Evolutionary conservation across 345 rosid species (phyloP), one percentile per base, ranked within the genome.

Genomic region (Populus tremula): DNA sequence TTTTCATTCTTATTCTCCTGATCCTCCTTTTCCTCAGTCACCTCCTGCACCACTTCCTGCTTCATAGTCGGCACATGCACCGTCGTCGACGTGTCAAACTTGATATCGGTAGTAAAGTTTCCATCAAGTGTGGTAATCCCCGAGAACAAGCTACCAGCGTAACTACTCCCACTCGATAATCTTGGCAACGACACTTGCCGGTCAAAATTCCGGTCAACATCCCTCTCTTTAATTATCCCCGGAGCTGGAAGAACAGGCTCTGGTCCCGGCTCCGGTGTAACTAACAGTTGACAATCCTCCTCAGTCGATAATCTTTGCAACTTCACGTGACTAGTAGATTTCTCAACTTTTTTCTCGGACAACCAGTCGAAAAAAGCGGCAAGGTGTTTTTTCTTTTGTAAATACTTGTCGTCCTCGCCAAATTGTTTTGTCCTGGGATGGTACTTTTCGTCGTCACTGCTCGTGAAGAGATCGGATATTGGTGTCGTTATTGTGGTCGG

Each of bases 161-260:
- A 90, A 74, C 97, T 92, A 75, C 98, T 95, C 76, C 91, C 97
- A 59, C 98, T 95, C 0, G 98, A 92, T 62, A 91, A 70, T 83
- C 98, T 84, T 39, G 89, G 90, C 84, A 92, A 84, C 11, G 97
- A 93, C 20, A 90, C 89, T 79, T 86, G 89, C 50, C 89, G 86
- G 16, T 91, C 96, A 76, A 91, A 88, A 78, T 78, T 86, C 78
- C 84, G 75, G 69, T 87, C 92, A 76, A 81, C 87, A 33, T 82
- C 83, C 41, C 88, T 75, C 53, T 87, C 90, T 23, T 76, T 73
- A 2, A 82, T 43, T 17, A 35, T 71, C n/a, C 82, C 74, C 18
- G 54, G 77, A n/a, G 65, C 64, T 13, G 47, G 17, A 59, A n/a
- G 17, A 62, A 50, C 79, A 2, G 59, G 76, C 85, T 7, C 83